Conservation (phyloP, 108 stramenopile genomes). For the Skeletonema potamos region DNA sequence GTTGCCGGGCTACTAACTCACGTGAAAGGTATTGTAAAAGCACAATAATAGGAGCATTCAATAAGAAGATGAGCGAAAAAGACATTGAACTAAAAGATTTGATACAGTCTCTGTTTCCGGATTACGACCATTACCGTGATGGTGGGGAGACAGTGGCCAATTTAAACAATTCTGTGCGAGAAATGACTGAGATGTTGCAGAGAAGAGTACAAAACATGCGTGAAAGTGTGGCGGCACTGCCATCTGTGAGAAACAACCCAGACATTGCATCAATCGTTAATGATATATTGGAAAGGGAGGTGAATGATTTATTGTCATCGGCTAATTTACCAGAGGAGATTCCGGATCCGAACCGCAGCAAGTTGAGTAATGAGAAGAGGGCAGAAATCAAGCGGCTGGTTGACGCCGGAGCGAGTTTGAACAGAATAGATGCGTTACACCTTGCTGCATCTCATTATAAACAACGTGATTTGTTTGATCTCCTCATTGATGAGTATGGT, state of each 20-base stretch:
- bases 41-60: too few relatives aligned
- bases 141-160: background rate
- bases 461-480: conserved; percentile 17
- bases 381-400: conserved; percentile 16
- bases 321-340: background rate
- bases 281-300: too few relatives aligned
- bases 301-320: too few relatives aligned
- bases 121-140: background rate
- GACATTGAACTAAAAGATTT: background rate
- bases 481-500: conserved; percentile 17
- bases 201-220: too few relatives aligned
- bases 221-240: too few relatives aligned
- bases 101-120: background rate
- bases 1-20: too few relatives aligned
- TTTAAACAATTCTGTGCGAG: too few relatives aligned
- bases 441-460: conserved; percentile 6
- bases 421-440: conserved; percentile 9
- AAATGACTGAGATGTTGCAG: too few relatives aligned
- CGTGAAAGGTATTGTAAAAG: too few relatives aligned
- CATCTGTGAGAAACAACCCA: too few relatives aligned
- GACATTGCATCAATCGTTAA: too few relatives aligned
- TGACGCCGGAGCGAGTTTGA: conserved; percentile 1
- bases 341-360: conserved; percentile 5
- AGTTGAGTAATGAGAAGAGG: conserved; percentile 17
- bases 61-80: background rate